Conservation (phyloP, 495 filamentous ascomycete species). For the Penicillium tannophilum region DNA sequence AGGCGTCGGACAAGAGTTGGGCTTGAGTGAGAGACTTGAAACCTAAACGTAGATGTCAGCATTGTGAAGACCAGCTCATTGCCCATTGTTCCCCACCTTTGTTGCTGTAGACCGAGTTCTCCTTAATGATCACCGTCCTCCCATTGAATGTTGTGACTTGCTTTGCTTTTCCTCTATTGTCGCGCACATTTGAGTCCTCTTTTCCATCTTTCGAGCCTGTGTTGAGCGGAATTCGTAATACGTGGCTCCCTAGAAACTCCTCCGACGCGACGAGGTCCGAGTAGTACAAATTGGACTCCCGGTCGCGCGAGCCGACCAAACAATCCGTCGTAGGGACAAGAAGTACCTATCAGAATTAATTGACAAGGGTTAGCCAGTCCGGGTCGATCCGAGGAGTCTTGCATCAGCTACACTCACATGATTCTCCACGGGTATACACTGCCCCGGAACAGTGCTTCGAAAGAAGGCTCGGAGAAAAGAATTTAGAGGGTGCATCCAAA, state of each 20-base stretch:
- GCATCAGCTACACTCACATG: conserved; percentile 58
- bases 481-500: conserved; percentile 99
- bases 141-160: conserved; percentile 92
- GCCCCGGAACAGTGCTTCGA: conserved; percentile 86
- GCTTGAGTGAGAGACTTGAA: conserved; percentile 91
- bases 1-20: conserved; percentile 78
- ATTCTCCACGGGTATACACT: conserved; percentile 90
- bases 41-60: conserved; percentile 53
- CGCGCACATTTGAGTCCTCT: conserved; percentile 76
- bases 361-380: conserved; percentile 21
- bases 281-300: conserved; percentile 76
- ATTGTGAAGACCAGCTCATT: not conserved
- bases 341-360: conserved; percentile 61
- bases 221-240: conserved; percentile 75
- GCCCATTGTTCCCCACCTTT: conserved; percentile 64
- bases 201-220: conserved; percentile 57
- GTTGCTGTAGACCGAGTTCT: conserved; percentile 90
- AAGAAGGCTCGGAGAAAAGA: conserved; percentile 98
- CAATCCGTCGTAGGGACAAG: conserved; percentile 93
- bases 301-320: conserved; percentile 84
- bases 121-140: conserved; percentile 91
- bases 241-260: conserved; percentile 96
- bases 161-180: conserved; percentile 89
- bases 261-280: conserved; percentile 82
- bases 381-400: conserved; percentile 14